phyloP scores from a whole-genome alignment of 257 asterid species.

The Scutellaria minor region DNA sequence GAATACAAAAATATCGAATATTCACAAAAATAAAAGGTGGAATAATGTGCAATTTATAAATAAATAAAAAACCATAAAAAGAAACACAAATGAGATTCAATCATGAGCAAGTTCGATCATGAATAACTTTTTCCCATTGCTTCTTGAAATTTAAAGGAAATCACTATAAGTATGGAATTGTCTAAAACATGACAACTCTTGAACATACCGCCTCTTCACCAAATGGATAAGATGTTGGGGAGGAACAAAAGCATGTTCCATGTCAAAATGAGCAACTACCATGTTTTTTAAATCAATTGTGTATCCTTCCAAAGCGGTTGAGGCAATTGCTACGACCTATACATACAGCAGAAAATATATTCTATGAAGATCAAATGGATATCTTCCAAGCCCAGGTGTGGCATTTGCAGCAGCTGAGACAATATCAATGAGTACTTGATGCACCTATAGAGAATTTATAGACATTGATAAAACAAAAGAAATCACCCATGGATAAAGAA shows the following conservation, averaged over 20 bases:
- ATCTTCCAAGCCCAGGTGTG: conserved; percentile 98
- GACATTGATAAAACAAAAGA: conserved; percentile 22
- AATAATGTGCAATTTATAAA: conserved; percentile 7
- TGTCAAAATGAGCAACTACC: conserved; percentile 98
- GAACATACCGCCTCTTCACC: conserved; percentile 82
- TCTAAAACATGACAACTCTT: too few species aligned
- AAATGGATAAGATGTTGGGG: conserved; percentile 96
- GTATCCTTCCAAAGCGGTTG: conserved; percentile 88
- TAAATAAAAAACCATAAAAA: neutral
- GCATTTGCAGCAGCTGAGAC: conserved; percentile 94
- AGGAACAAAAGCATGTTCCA: conserved; percentile 98
- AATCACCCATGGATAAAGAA: conserved; percentile 15
- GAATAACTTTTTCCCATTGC: neutral
- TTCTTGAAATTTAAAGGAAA: too few species aligned
- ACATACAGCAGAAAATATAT: neutral
- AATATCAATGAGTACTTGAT: conserved; percentile 82
- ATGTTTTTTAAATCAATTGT: conserved; percentile 83
- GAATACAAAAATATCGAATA: neutral
- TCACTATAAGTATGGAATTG: too few species aligned
- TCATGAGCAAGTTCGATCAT: neutral
- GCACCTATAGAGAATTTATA: conserved; percentile 58
- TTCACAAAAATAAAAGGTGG: neutral
- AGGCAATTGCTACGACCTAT: conserved; percentile 86
- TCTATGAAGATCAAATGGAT: conserved; percentile 6
- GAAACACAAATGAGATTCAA: neutral